A percentile compares a stretch with the other conserved stretches of the same genome.
phyloP scores from a whole-genome alignment of 768 basidiomycete species.

The Hortiboletus flavorubellus region DNA sequence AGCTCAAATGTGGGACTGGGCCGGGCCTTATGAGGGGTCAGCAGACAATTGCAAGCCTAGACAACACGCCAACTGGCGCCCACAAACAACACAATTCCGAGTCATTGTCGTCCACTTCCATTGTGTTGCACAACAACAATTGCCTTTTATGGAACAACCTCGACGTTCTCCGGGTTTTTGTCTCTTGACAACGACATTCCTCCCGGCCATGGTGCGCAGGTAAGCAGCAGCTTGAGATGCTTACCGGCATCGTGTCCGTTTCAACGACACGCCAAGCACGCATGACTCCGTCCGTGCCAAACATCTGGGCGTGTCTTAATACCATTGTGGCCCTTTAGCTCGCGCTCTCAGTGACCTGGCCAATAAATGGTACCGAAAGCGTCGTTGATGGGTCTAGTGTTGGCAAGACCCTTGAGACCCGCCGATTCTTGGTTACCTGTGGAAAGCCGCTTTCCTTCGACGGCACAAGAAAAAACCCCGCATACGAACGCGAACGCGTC shows the following conservation, averaged over 20 bases:
- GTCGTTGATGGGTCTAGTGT: background rate
- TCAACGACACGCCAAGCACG: background rate
- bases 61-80: background rate
- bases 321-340: background rate
- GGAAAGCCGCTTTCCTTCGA: background rate
- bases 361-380: background rate
- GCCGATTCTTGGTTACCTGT: background rate
- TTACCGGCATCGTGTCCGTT: background rate
- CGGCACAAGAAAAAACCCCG: too few species aligned
- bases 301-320: background rate
- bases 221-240: too few species aligned
- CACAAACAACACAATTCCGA: conserved; percentile 21
- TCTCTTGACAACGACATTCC: too few species aligned
- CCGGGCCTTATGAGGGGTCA: conserved; percentile 15
- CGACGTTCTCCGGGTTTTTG: too few species aligned
- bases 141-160: conserved; percentile 17
- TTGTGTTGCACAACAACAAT: conserved; percentile 21
- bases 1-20: conserved; percentile 12
- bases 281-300: background rate
- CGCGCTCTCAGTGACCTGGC: background rate
- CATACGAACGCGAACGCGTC: background rate
- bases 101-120: background rate
- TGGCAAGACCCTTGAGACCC: background rate
- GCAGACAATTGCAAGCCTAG: conserved; percentile 21
- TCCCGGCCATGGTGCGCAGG: too few species aligned